Conservation (phyloP, 805 yeast species). For the Jamesozyma jinghongensis region DNA sequence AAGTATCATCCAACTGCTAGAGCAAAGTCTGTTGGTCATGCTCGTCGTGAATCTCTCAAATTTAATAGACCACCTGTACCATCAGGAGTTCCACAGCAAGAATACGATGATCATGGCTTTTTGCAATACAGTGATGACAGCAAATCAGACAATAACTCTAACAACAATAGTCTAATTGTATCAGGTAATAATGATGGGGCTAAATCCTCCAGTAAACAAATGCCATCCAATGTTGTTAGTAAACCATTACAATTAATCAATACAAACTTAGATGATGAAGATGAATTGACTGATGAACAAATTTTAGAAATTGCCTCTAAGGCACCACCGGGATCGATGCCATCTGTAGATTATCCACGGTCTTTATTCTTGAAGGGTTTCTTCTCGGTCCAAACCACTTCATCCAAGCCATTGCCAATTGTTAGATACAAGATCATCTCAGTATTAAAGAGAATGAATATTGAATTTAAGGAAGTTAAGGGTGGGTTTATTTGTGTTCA, state of each 20-base stretch:
- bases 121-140: constrained; percentile 38
- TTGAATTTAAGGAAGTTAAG: constrained; percentile 76
- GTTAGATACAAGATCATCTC: constrained; percentile 77
- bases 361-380: constrained; percentile 88
- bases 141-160: constrained; percentile 42
- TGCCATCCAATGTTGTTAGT: not conserved
- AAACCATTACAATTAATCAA: not conserved
- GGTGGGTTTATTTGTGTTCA: constrained; percentile 90
- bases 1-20: constrained; percentile 72
- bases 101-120: constrained; percentile 37
- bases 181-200: constrained; percentile 4
- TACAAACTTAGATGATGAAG: constrained; percentile 4
- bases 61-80: constrained; percentile 28
- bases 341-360: constrained; percentile 87
- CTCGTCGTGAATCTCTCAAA: constrained; percentile 51
- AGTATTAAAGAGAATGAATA: constrained; percentile 66
- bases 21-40: constrained; percentile 70
- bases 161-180: constrained; percentile 2
- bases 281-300: constrained; percentile 39
- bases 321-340: constrained; percentile 76
- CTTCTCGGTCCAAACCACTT: constrained; percentile 89
- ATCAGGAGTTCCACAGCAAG: constrained; percentile 18
- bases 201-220: not conserved
- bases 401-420: constrained; percentile 83
- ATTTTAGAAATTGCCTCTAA: constrained; percentile 40